phyloP scores from a whole-genome alignment of 2,329 filamentous ascomycete genomes.

The Neopestalotiopsis clavispora region DNA sequence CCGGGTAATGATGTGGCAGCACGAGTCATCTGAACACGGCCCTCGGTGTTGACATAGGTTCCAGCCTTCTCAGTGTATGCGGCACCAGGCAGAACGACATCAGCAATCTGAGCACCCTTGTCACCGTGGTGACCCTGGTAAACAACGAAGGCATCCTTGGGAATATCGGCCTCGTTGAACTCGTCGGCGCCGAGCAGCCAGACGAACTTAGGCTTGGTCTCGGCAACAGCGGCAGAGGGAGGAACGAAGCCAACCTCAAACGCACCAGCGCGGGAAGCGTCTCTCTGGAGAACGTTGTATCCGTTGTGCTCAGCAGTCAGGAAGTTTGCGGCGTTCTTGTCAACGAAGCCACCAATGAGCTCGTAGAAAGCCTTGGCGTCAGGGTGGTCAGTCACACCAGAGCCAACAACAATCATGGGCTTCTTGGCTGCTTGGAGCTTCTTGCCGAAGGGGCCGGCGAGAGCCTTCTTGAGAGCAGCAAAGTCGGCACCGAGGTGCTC shows the following conservation, averaged over 20 bases:
- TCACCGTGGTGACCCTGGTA: conserved; percentile 99
- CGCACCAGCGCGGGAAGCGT: conserved; percentile 88
- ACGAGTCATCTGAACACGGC: conserved; percentile 91
- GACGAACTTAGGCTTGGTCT: conserved; percentile 90
- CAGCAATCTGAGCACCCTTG: conserved; percentile 87
- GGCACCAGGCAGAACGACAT: conserved; percentile 90
- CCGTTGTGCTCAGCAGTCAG: conserved; percentile 91
- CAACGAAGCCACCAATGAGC: conserved; percentile 85
- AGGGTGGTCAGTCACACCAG: conserved; percentile 85
- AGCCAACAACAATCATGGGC: conserved; percentile 96
- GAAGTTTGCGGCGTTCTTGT: conserved; percentile 92
- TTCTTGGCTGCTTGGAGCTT: conserved; percentile 86
- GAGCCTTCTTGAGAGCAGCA: conserved; percentile 80
- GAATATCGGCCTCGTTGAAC: conserved; percentile 81
- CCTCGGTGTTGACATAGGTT: conserved; percentile 98
- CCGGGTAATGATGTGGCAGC: conserved; percentile 88
- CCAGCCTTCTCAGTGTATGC: conserved; percentile 97
- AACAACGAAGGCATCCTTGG: conserved; percentile 93
- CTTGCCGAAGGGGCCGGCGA: conserved; percentile 89
- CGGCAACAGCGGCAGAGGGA: conserved; percentile 79
- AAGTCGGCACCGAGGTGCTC: conserved; percentile 85
- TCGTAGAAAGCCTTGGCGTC: conserved; percentile 95
- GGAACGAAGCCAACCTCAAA: conserved; percentile 96
- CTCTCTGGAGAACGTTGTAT: conserved; percentile 94
- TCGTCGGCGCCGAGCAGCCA: conserved; percentile 98